Percentiles rank a stretch among this genome's conserved stretches.
phyloP scores from a whole-genome alignment of 176 grass and related monocot species.

The Coix lacrymajobi region DNA sequence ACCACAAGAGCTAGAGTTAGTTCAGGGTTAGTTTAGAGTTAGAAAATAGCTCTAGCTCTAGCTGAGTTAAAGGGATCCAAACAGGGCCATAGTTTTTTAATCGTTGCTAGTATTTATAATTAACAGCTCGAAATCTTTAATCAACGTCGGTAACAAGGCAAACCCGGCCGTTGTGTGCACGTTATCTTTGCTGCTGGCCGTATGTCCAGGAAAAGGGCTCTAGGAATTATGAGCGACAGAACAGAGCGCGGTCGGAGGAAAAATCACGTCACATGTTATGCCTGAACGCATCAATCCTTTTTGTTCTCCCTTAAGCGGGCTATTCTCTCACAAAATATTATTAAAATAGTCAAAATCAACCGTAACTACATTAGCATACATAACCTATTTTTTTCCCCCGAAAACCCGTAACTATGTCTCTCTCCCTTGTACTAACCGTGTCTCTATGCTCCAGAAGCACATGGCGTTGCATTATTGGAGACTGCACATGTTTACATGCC shows the following conservation, averaged over 20 bases:
- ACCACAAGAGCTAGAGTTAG: no score
- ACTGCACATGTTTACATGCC: not conserved
- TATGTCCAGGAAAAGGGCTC: not conserved
- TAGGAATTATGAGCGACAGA: not conserved
- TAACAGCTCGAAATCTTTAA: not conserved
- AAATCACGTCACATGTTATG: not conserved
- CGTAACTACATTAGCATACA: no score
- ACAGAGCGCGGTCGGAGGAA: not conserved
- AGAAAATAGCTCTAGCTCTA: no score
- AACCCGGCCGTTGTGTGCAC: not conserved
- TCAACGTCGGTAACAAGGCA: not conserved
- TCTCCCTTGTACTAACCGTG: not conserved
- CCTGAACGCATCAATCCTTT: not conserved
- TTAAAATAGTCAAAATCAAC: no score
- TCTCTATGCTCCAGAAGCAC: not conserved
- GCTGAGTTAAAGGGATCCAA: no score
- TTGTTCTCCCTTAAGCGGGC: no score
- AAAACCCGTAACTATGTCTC: not conserved
- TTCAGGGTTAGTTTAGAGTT: no score
- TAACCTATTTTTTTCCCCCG: not conserved
- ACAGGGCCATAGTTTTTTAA: not conserved
- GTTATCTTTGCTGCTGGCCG: not conserved
- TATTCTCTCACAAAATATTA: no score
- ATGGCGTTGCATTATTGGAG: not conserved
- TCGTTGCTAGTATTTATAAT: not conserved